A percentile compares a stretch with the other conserved stretches of the same genome.
These are phyloP conservation scores for Hebeloma cylindrosporum DNA, from an alignment of 768 basidiomycete species.

Conservation along the genomic window DNA sequence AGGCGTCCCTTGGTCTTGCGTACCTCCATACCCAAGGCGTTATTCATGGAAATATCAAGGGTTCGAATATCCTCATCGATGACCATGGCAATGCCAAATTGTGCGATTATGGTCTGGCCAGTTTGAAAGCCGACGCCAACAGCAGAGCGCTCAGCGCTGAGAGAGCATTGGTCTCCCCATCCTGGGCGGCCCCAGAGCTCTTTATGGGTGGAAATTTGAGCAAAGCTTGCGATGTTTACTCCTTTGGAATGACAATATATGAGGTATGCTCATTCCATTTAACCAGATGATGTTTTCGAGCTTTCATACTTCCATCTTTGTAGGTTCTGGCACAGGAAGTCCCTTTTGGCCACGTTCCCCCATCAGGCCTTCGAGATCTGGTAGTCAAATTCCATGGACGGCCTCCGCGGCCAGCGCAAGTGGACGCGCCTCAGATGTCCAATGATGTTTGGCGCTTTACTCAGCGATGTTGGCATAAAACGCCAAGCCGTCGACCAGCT, in stretches of 20 bases:
- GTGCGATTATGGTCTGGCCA: conserved; percentile 24
- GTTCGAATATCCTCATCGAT: conserved; percentile 21
- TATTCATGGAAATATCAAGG: conserved; percentile 20
- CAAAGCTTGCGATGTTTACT: conserved; percentile 21
- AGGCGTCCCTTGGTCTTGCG: background rate
- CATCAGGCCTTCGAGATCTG: background rate
- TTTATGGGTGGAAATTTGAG: conserved; percentile 11
- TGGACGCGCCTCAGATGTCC: background rate
- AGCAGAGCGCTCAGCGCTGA: conserved; percentile 7
- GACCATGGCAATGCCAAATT: conserved; percentile 14
- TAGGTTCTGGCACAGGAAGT: background rate
- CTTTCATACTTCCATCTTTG: background rate
- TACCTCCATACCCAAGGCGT: conserved; percentile 24
- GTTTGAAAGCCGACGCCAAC: conserved; percentile 19
- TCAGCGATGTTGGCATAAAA: background rate
- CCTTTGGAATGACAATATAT: conserved; percentile 24
- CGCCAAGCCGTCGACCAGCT: background rate
- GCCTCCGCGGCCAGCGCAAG: background rate
- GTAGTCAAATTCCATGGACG: background rate
- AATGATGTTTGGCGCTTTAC: background rate
- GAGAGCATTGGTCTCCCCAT: conserved; percentile 6
- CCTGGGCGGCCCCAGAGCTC: conserved; percentile 22
- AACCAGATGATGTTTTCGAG: background rate
- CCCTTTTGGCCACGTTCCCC: background rate
- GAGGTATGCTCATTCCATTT: too few relatives aligned